These are phyloP conservation scores for Hemileccinum rubropunctum DNA, from an alignment of 768 basidiomycete species.

Conservation along the genomic window DNA sequence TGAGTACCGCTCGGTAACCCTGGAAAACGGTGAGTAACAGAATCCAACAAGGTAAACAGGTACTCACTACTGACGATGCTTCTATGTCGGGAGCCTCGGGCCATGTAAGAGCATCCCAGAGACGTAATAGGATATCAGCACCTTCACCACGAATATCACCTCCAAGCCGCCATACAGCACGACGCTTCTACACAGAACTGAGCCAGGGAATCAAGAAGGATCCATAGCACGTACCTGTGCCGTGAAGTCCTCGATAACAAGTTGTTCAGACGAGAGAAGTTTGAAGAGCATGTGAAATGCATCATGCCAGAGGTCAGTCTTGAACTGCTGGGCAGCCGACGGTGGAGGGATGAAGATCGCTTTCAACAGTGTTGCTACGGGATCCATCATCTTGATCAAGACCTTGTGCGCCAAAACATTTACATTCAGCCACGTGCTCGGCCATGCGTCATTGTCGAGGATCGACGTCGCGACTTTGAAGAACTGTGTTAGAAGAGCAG, in stretches of 20 bases:
- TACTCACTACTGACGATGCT: conserved; percentile 65
- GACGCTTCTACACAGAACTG: conserved; percentile 64
- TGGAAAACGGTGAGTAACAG: conserved; percentile 27
- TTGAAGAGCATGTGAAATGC: conserved; percentile 80
- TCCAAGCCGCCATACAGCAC: conserved; percentile 94
- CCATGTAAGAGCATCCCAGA: conserved; percentile 89
- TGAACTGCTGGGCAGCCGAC: conserved; percentile 63
- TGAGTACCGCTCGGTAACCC: conserved; percentile 84
- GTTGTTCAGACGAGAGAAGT: conserved; percentile 83
- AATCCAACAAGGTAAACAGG: not conserved
- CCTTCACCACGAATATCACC: conserved; percentile 95
- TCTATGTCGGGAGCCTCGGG: conserved; percentile 52
- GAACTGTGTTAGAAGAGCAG: conserved; percentile 66
- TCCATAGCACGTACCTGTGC: conserved; percentile 61
- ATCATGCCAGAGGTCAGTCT: conserved; percentile 76
- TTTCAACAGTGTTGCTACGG: conserved; percentile 73
- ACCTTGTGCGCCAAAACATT: conserved; percentile 87
- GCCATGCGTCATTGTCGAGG: conserved; percentile 85
- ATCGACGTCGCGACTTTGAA: conserved; percentile 83
- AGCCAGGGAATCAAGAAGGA: conserved; percentile 2
- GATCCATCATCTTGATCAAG: conserved; percentile 84
- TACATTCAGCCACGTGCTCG: conserved; percentile 87
- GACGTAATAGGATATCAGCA: conserved; percentile 67
- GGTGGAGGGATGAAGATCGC: conserved; percentile 76
- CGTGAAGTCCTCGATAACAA: conserved; percentile 92